These are phyloP conservation scores for Aurifilum marmelostoma DNA, from an alignment of 2,329 filamentous ascomycete genomes.

Conservation along the genomic window DNA sequence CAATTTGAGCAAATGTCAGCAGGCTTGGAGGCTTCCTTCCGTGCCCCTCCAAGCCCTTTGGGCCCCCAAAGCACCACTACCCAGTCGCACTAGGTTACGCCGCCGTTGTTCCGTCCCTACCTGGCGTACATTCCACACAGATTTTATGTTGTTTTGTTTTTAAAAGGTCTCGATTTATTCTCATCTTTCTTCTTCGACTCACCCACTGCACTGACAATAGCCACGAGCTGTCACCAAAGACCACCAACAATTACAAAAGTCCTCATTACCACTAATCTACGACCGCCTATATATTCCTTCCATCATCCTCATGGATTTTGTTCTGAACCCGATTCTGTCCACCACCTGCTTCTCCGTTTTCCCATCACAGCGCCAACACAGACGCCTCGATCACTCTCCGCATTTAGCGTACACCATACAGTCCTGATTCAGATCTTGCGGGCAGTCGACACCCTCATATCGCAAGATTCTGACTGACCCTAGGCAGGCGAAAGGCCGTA, in stretches of 20 bases:
- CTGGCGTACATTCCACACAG: constrained; percentile 10
- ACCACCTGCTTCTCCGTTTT: constrained; percentile 15
- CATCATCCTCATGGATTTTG: constrained; percentile 35
- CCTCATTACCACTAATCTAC: not conserved
- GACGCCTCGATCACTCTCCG: constrained; percentile 23
- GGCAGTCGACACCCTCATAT: not conserved
- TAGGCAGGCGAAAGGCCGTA: not conserved
- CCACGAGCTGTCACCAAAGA: constrained; percentile 2
- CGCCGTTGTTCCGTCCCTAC: not conserved
- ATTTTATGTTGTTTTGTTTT: not conserved
- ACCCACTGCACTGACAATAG: constrained; percentile 7
- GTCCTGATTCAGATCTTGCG: constrained; percentile 8
- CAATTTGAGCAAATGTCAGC: not conserved
- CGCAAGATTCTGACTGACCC: not conserved
- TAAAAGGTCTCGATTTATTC: too few species aligned
- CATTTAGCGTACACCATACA: constrained; percentile 17
- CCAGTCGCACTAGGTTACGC: not conserved
- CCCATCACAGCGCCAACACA: constrained; percentile 26
- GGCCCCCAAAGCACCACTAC: not conserved
- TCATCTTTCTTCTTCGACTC: constrained; percentile 4
- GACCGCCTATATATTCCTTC: constrained; percentile 1
- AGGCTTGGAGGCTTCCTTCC: constrained; percentile 2
- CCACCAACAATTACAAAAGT: constrained; percentile 9
- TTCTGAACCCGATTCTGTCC: constrained; percentile 25
- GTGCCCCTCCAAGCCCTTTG: not conserved